Conservation (phyloP, 495 filamentous ascomycete species). For the Hypomontagnella submonticulosa region DNA sequence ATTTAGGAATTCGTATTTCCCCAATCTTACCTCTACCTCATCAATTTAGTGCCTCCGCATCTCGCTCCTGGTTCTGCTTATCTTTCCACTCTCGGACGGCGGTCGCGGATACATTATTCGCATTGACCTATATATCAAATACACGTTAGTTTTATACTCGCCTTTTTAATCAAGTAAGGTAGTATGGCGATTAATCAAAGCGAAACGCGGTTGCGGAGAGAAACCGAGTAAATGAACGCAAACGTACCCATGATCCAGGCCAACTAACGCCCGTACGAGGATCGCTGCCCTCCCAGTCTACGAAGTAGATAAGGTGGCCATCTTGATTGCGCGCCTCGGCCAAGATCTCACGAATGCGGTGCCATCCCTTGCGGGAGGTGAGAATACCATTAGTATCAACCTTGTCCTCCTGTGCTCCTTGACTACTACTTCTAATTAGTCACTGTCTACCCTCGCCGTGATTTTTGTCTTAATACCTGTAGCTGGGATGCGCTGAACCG, state of each 20-base stretch:
- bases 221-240: not conserved
- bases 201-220: not conserved
- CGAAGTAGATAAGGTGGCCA: slow-evolving; percentile 28
- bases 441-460: not conserved
- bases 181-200: no score
- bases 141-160: no score
- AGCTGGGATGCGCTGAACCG: not conserved
- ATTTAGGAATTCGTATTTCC: no score
- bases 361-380: slow-evolving; percentile 31
- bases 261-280: slow-evolving; percentile 33
- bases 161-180: no score
- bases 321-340: slow-evolving; percentile 19
- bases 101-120: no score
- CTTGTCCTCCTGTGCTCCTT: not conserved
- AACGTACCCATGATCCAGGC: slow-evolving; percentile 44
- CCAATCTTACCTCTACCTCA: no score
- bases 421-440: no score
- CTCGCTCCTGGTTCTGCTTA: no score
- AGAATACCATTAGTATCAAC: slow-evolving; percentile 9
- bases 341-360: slow-evolving; percentile 32
- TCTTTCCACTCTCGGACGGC: no score
- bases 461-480: no score
- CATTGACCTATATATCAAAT: no score
- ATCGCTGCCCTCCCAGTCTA: slow-evolving; percentile 44
- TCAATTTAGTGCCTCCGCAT: no score